phyloP scores from a whole-genome alignment of 129 eudicot genomes.

The Saposhnikovia divaricata region DNA sequence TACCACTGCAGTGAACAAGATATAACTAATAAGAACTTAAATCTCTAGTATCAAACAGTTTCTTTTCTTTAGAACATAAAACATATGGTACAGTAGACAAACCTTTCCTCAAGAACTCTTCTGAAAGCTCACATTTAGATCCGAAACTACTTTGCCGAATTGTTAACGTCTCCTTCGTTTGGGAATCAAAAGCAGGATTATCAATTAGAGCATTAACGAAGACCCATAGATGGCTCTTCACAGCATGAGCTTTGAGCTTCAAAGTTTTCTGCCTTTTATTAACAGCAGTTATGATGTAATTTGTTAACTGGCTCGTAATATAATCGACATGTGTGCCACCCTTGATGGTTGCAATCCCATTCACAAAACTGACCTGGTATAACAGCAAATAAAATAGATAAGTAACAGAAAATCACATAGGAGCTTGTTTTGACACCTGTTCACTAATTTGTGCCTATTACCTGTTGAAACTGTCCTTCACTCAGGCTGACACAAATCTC shows the following conservation, averaged over 20 bases:
- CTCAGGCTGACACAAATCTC: constrained; percentile 66
- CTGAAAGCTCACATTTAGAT: constrained; percentile 67
- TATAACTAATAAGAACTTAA: not conserved
- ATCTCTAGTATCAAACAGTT: not conserved
- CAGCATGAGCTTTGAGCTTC: constrained; percentile 50
- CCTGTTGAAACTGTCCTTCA: constrained; percentile 97
- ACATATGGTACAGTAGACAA: not conserved
- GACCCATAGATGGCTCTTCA: constrained; percentile 87
- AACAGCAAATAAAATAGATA: constrained; percentile 5
- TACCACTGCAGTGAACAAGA: constrained; percentile 38
- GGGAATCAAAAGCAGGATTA: constrained; percentile 98
- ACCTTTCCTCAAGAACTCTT: constrained; percentile 76
- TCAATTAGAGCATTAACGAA: constrained; percentile 96
- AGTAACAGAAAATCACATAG: not conserved
- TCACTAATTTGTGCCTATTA: constrained; percentile 6
- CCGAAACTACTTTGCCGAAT: constrained; percentile 74
- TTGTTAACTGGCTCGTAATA: constrained; percentile 68
- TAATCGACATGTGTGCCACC: constrained; percentile 98
- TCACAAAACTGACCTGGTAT: constrained; percentile 88
- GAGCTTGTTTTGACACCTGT: not conserved
- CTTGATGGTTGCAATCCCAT: constrained; percentile 75
- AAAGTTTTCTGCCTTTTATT: constrained; percentile 61
- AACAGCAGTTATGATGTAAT: constrained; percentile 33
- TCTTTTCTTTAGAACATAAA: not conserved
- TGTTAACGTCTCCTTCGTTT: constrained; percentile 94